These are phyloP conservation scores for Colletotrichum spinosum DNA, from an alignment of 2,329 filamentous ascomycete genomes.

Conservation along the genomic window DNA sequence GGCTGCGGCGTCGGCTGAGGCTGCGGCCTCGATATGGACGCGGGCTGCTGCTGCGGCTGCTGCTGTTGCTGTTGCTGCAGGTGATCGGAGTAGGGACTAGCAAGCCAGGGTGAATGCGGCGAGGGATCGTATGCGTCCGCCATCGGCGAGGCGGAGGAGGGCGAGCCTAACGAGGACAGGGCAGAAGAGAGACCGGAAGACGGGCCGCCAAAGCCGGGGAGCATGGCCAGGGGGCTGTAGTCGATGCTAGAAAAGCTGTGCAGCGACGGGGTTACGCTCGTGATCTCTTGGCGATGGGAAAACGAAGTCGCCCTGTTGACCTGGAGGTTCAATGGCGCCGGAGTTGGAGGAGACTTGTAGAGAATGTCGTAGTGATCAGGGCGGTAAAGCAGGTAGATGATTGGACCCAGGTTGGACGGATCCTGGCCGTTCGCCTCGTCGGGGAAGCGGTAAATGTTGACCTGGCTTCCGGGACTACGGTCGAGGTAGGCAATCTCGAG, in stretches of 20 bases:
- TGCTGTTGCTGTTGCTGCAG: constrained; percentile 39
- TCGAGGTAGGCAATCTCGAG: constrained; percentile 94
- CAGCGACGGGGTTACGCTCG: constrained; percentile 52
- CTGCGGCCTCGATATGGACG: constrained; percentile 47
- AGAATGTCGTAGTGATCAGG: constrained; percentile 95
- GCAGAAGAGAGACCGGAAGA: constrained; percentile 46
- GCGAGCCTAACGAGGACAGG: constrained; percentile 49
- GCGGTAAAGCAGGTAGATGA: constrained; percentile 71
- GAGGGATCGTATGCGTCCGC: constrained; percentile 45
- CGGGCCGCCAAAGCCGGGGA: constrained; percentile 56
- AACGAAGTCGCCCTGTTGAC: constrained; percentile 65
- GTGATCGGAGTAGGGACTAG: constrained; percentile 48
- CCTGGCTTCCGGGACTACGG: constrained; percentile 80
- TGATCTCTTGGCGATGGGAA: constrained; percentile 57
- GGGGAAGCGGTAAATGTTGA: constrained; percentile 77
- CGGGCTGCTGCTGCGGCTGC: constrained; percentile 35
- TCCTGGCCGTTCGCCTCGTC: constrained; percentile 62
- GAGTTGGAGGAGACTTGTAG: constrained; percentile 67
- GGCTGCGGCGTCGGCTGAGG: constrained; percentile 32
- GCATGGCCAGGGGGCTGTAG: constrained; percentile 57
- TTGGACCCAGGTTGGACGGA: constrained; percentile 56
- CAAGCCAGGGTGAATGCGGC: constrained; percentile 52
- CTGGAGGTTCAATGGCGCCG: constrained; percentile 55
- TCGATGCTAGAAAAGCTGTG: constrained; percentile 56
- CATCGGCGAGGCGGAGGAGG: constrained; percentile 40